Base-by-base conservation (phyloP, 768 basidiomycete species). In the Exidia glandulosa region DNA sequence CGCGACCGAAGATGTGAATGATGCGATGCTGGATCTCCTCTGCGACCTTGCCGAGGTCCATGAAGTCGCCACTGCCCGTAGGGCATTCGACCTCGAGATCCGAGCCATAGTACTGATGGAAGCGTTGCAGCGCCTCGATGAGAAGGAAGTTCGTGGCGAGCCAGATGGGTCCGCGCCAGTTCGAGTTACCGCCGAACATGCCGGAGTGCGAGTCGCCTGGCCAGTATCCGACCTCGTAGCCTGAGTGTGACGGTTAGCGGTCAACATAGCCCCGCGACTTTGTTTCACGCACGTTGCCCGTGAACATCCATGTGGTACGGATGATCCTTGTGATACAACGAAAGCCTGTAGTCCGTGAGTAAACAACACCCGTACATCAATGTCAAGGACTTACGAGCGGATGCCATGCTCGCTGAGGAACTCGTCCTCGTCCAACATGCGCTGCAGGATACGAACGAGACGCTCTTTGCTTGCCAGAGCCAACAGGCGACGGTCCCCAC, bases 161-260 rank as follows among this genome's bases (percentile, higher is more conserved):
- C 96, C 88, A 90, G 60, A 90, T 88, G 3, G 88, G 88, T n/a
- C 93, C 93, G 70, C 93, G 77, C 92, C 92, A 95, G 65, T 94
- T 94, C n/a, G 91, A 94, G 69, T 94, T 94, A n/a, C 91, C 92
- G 57, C 94, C 93, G 72, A 96, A 95, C 95, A 99, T 99, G 54
- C 94, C 94, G 12, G 91, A 94, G 66, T 82, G 83, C 2, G 95
- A 97, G 70, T 99, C 96, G 9, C 94, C 96, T 1, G 96, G 95
- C 96, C 96, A 98, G 73, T 98, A 99, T 33, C 83, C 82, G 32
- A 98, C 91, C 67, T 93, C 90, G 69, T 96, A 90, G 2, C 30
- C 41, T 45, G n/a, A n/a, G n/a, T n/a, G n/a, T n/a, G n/a, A n/a
- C n/a, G n/a, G n/a, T n/a, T n/a, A n/a, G n/a, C n/a, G n/a, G n/a